A percentile compares a stretch with the other conserved stretches of the same genome.
These are phyloP conservation scores for Diplocarpon rosae DNA, from an alignment of 2,329 filamentous ascomycete genomes.

Conservation along the genomic window DNA sequence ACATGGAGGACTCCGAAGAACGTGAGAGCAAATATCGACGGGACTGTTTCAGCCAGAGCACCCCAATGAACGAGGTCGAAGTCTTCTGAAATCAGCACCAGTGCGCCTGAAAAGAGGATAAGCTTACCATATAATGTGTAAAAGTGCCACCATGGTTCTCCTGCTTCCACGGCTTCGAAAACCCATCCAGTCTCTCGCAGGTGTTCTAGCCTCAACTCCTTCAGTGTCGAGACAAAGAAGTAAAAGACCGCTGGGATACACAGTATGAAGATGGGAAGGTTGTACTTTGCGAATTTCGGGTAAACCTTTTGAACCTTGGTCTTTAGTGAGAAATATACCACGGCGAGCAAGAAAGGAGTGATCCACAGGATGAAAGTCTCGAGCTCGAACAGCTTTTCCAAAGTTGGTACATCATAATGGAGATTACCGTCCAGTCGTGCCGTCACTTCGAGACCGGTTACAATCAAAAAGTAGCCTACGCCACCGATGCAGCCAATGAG, in stretches of 20 bases:
- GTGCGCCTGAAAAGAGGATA: conserved; percentile 13
- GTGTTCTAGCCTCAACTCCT: conserved; percentile 53
- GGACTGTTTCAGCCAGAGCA: conserved; percentile 72
- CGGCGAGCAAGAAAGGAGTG: conserved; percentile 64
- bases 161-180: conserved; percentile 70
- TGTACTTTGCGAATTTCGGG: conserved; percentile 53
- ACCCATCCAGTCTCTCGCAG: conserved; percentile 77
- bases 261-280: conserved; percentile 81
- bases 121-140: conserved; percentile 83
- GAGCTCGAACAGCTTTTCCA: conserved; percentile 59
- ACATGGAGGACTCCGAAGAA: conserved; percentile 97
- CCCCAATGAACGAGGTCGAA: conserved; percentile 73
- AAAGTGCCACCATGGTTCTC: conserved; percentile 96
- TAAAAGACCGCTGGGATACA: conserved; percentile 68
- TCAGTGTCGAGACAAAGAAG: conserved; percentile 59
- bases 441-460: conserved; percentile 88
- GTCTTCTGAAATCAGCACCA: conserved; percentile 38
- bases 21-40: conserved; percentile 91
- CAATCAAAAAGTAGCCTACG: conserved; percentile 87
- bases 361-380: conserved; percentile 77
- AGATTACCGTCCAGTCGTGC: conserved; percentile 79
- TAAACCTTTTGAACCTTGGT: conserved; percentile 35
- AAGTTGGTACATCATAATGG: conserved; percentile 66
- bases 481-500: conserved; percentile 95
- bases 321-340: conserved; percentile 65